phyloP scores from a whole-genome alignment of 176 grass and related monocot genomes.

The Oryza australiensis region DNA sequence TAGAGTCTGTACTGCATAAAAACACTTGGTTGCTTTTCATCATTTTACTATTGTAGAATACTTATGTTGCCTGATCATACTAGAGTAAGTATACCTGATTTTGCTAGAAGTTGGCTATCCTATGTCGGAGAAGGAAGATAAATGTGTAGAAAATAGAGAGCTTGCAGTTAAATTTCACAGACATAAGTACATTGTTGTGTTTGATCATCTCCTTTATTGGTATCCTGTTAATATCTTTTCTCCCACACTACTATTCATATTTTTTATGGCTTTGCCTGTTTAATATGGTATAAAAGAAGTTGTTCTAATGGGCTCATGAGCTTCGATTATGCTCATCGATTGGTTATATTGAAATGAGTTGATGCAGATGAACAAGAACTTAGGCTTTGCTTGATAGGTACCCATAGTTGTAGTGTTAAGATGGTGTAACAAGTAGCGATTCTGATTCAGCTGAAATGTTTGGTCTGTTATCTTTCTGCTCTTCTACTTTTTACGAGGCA shows the following conservation, averaged over 20 bases:
- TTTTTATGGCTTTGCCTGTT: not conserved
- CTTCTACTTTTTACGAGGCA: not conserved
- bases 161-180: conserved; percentile 5
- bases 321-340: not conserved
- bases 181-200: not conserved
- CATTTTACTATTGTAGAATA: not conserved
- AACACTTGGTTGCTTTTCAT: not conserved
- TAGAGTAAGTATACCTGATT: not conserved
- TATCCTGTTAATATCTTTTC: conserved; percentile 9
- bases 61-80: conserved; percentile 11
- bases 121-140: not conserved
- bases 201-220: not conserved
- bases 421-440: not conserved
- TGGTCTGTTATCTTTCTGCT: conserved; percentile 19
- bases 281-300: not conserved
- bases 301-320: not conserved
- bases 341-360: not conserved
- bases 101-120: not conserved
- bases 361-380: not conserved
- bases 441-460: conserved; percentile 12
- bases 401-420: not conserved
- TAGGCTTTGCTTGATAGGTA: not conserved
- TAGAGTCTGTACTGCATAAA: conserved; percentile 38
- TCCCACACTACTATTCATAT: not conserved
- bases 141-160: not conserved